Conservation (phyloP, 352 stramenopile genomes). For the Globisporangium perplexum region DNA sequence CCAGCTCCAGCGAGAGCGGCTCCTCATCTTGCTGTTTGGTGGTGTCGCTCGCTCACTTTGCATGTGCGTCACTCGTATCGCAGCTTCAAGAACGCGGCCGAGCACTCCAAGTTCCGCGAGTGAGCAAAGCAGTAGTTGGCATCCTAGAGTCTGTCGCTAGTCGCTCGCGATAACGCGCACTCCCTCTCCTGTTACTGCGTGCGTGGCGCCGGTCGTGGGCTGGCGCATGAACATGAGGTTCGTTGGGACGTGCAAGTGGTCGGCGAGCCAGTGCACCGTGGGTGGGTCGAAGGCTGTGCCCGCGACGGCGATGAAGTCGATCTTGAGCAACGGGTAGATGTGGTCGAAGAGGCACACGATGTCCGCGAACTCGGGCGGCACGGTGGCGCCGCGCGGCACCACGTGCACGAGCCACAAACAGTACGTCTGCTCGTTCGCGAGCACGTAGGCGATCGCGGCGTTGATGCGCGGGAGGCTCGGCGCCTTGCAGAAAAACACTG, state of each 20-base stretch:
- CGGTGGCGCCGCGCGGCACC: slow-evolving; percentile 17
- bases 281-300: slow-evolving; percentile 53
- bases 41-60: too few species aligned
- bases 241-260: slow-evolving; percentile 55
- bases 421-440: slow-evolving; percentile 85
- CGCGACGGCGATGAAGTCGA: slow-evolving; percentile 63
- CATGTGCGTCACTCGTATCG: too few species aligned
- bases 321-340: slow-evolving; percentile 85
- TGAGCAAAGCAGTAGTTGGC: too few species aligned
- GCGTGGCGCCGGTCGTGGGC: slow-evolving; percentile 45
- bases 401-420: slow-evolving; percentile 86
- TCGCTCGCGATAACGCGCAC: slow-evolving; percentile 67
- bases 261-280: slow-evolving; percentile 69
- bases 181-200: slow-evolving; percentile 70
- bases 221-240: slow-evolving; percentile 81
- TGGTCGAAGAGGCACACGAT: slow-evolving; percentile 64
- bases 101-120: too few species aligned
- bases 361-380: slow-evolving; percentile 23
- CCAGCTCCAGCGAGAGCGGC: too few species aligned
- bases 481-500: slow-evolving; percentile 90
- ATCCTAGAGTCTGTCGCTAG: too few species aligned
- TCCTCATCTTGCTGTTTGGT: too few species aligned
- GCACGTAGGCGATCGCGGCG: slow-evolving; percentile 89
- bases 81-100: too few species aligned
- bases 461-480: slow-evolving; percentile 88